A percentile compares a stretch with the other conserved stretches of the same genome.
These are phyloP conservation scores for Acacia crassicarpa DNA, from an alignment of 306 rosid species.

Conservation along the genomic window DNA sequence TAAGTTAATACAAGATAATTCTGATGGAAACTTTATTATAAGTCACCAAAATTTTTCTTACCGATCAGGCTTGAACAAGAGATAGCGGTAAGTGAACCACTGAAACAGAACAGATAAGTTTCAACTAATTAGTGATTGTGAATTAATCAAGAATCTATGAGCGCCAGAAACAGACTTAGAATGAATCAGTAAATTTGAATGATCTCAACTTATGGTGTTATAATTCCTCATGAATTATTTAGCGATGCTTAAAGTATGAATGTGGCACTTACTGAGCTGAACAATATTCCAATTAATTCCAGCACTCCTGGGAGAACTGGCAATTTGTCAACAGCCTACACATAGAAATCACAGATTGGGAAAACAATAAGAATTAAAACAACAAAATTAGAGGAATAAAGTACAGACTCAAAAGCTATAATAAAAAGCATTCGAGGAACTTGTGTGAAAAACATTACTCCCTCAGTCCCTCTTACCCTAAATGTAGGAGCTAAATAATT, in stretches of 20 bases:
- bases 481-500: not conserved
- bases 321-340: slow-evolving; percentile 19
- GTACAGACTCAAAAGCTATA: not conserved
- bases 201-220: not conserved
- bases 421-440: not conserved
- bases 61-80: slow-evolving; percentile 91
- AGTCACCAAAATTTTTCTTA: slow-evolving; percentile 33
- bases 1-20: not conserved
- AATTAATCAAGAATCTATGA: not conserved
- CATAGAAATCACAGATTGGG: not conserved
- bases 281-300: slow-evolving; percentile 76
- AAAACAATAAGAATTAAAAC: slow-evolving; percentile 15
- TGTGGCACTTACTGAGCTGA: slow-evolving; percentile 59
- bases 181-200: not conserved
- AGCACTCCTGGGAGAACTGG: slow-evolving; percentile 55
- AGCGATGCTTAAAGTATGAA: slow-evolving; percentile 11
- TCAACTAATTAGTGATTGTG: slow-evolving; percentile 22
- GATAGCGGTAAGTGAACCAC: slow-evolving; percentile 97
- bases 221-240: not conserved
- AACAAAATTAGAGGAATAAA: not conserved
- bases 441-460: not conserved
- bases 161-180: not conserved
- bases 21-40: slow-evolving; percentile 8
- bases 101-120: slow-evolving; percentile 47
- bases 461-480: not conserved